Percentiles rank a stretch among this genome's conserved stretches.
Evolutionary conservation across 371 early-diverging fungal genomes (phyloP).

Genomic region (Nematocida ironsii): DNA sequence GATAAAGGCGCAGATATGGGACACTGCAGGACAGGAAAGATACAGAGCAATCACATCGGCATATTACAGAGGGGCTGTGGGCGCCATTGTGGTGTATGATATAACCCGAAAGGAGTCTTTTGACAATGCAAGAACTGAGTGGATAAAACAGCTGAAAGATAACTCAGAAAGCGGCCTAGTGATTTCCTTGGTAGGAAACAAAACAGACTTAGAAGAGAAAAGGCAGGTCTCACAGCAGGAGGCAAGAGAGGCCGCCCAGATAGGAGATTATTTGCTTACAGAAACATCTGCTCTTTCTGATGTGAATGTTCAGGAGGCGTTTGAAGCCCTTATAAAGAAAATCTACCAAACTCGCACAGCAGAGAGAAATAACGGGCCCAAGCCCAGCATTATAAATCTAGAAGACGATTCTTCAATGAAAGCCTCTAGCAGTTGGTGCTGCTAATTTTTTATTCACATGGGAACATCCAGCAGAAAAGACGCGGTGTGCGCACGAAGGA

Average conservation of each 20-base stretch:
- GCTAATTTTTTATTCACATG: conserved; percentile 35
- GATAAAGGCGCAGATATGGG: conserved; percentile 99
- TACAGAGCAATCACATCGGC: conserved; percentile 72
- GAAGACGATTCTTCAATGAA: conserved; percentile 36
- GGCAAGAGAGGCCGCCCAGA: conserved; percentile 84
- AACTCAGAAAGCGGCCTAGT: conserved; percentile 93
- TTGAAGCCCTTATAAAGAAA: conserved; percentile 79
- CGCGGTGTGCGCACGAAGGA: not conserved
- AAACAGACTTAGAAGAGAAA: conserved; percentile 89
- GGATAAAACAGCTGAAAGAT: conserved; percentile 94
- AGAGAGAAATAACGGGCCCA: not conserved
- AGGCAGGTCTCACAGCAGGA: conserved; percentile 90
- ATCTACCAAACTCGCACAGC: conserved; percentile 70
- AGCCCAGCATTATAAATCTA: conserved; percentile 17
- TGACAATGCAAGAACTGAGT: conserved; percentile 81
- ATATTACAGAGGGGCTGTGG: conserved; percentile 98
- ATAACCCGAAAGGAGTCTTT: conserved; percentile 88
- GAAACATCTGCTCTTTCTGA: conserved; percentile 85
- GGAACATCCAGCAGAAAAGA: not conserved
- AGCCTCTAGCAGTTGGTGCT: conserved; percentile 38
- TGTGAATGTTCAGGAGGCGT: conserved; percentile 83
- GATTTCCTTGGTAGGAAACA: conserved; percentile 97
- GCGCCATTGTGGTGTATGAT: conserved; percentile 95
- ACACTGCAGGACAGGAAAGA: conserved; percentile 75
- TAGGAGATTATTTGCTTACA: conserved; percentile 76